Evolutionary conservation across 208 protist species (phyloP).

Genomic region (Wallacemonas sp.): DNA sequence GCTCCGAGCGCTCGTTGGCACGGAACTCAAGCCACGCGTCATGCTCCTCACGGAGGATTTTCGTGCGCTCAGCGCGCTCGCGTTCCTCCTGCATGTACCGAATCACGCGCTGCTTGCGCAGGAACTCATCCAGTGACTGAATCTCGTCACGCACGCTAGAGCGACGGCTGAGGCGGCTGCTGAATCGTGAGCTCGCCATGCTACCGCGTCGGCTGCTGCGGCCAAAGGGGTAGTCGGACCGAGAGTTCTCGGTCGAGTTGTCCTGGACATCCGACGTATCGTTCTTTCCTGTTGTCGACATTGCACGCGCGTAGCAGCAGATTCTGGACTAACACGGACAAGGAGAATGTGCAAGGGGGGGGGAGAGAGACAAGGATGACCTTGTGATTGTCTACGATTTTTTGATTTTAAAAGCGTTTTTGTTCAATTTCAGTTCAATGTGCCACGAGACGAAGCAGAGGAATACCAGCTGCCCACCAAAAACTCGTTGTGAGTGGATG

Average conservation of each 20-base stretch:
- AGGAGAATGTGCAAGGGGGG: too few relatives aligned
- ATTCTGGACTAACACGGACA: too few relatives aligned
- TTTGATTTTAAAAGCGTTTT: too few relatives aligned
- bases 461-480: too few relatives aligned
- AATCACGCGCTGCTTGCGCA: conserved; percentile 83
- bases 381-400: too few relatives aligned
- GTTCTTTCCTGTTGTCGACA: conserved; percentile 5
- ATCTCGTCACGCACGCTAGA: conserved; percentile 76
- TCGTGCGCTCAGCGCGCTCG: conserved; percentile 63
- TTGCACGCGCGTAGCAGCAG: background rate
- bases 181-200: conserved; percentile 53
- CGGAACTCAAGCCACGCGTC: conserved; percentile 72
- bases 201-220: conserved; percentile 43
- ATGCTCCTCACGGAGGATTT: conserved; percentile 74
- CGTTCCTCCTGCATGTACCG: conserved; percentile 86
- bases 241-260: conserved; percentile 26
- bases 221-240: conserved; percentile 25
- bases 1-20: conserved; percentile 58
- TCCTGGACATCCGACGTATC: conserved; percentile 3
- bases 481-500: too few relatives aligned
- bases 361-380: too few relatives aligned
- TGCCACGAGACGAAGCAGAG: too few relatives aligned
- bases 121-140: conserved; percentile 75
- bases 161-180: conserved; percentile 63
- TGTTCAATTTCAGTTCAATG: too few relatives aligned